Evolutionary conservation across 176 grass and related monocot genomes (phyloP).

Genomic region (Oryza brachyantha): DNA sequence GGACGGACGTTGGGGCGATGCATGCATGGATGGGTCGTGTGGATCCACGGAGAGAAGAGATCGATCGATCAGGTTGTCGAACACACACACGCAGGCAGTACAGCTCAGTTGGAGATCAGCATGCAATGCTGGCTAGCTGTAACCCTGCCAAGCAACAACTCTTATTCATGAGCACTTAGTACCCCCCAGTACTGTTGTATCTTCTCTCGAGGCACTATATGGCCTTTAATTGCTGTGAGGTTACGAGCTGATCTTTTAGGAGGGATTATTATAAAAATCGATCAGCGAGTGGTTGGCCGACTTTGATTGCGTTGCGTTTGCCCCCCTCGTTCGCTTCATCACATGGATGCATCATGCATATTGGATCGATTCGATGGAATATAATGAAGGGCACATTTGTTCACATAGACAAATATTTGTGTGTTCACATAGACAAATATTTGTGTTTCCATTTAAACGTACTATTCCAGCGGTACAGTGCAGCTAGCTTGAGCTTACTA

Average conservation of each 20-base stretch:
- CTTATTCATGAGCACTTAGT: slow-evolving; percentile 39
- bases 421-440: neutral
- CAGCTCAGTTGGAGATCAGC: slow-evolving; percentile 20
- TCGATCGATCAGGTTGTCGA: neutral
- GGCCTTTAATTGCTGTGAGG: slow-evolving; percentile 36
- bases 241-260: slow-evolving; percentile 54
- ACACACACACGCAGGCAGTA: too few relatives aligned
- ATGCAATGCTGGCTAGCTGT: slow-evolving; percentile 14
- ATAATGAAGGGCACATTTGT: neutral
- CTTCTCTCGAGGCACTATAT: slow-evolving; percentile 41
- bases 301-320: slow-evolving; percentile 32
- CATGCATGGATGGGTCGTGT: too few relatives aligned
- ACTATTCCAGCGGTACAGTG: neutral
- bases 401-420: neutral
- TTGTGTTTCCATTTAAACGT: neutral
- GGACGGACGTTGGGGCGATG: neutral
- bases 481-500: neutral
- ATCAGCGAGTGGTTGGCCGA: slow-evolving; percentile 33
- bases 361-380: slow-evolving; percentile 1
- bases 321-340: neutral
- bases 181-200: slow-evolving; percentile 1
- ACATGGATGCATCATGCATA: slow-evolving; percentile 25
- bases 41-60: neutral
- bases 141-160: slow-evolving; percentile 36
- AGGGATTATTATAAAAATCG: too few relatives aligned